Base-by-base conservation (phyloP, 2,329 filamentous ascomycete species). In the Scortechinia acanthostroma region DNA sequence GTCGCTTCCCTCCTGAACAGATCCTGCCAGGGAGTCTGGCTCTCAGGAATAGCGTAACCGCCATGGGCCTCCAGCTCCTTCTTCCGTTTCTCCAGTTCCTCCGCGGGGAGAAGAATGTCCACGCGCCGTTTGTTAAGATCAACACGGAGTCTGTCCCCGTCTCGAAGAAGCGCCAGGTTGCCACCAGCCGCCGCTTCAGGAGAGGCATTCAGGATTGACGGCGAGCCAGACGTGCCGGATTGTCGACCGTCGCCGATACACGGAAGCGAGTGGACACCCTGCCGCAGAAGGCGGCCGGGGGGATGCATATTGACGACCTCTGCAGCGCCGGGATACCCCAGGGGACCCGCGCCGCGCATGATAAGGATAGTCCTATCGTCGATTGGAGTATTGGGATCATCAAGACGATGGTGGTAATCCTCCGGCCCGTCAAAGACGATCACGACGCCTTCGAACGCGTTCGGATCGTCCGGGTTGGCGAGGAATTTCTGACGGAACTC, bases 301-400 rank as follows among this genome's bases (percentile, higher is more conserved):
- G 80, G 80, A 43, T 73, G 79, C 43, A 83, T 82, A 61, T 87
- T 87, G 54, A 88, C 62, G 80, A 86, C 86, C 66, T 88, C 83
- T 21, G 60, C 82, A 83, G 87, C 87, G 47, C 83, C 83, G 1
- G 83, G 83, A 2, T 82, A 83, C 46, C 83, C 83, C 63, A 85
- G 86, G 30, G 83, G 83, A 2, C 83, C 83, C 55, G 84, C 81
- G 60, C 87, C 88, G 40, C 84, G 79, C 61, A 88, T 87, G 44
- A 88, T 79, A 22, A 88, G 82, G 33, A 88, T 84, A 1, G 80
- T 86, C 66, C 88, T 88, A 58, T 88, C 83, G 45, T 82, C 82
- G 68, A 86, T 85, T 60, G n/a, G n/a, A n/a, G n/a, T n/a, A 10
- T 82, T 85, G 60, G 88, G 79, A 51, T 83, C 79, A 19, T 79